Conservation (phyloP, 2,329 filamentous ascomycete species). For the Colletotrichum limetticola region DNA sequence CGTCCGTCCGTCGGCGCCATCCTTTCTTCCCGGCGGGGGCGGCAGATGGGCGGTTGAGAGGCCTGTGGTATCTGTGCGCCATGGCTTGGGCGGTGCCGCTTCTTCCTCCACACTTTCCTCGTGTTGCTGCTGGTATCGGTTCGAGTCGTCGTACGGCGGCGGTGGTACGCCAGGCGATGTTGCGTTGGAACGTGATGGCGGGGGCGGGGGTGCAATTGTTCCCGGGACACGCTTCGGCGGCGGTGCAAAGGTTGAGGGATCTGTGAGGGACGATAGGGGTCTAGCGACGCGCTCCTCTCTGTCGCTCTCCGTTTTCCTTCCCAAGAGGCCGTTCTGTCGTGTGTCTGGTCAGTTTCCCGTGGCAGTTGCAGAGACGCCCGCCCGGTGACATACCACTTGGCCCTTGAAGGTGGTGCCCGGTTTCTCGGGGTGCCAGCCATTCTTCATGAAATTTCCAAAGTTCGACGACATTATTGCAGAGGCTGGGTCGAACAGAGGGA, state of each 20-base stretch:
- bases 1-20: conserved; percentile 48
- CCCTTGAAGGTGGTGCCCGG: conserved; percentile 51
- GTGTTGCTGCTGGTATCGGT: conserved; percentile 31
- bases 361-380: background rate
- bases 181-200: conserved; percentile 43
- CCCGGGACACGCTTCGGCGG: conserved; percentile 73
- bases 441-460: conserved; percentile 60
- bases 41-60: conserved; percentile 76
- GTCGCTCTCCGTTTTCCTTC: conserved; percentile 50
- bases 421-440: conserved; percentile 65
- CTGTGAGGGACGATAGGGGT: conserved; percentile 77
- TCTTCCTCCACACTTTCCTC: conserved; percentile 49
- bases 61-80: conserved; percentile 76
- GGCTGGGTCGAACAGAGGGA: background rate
- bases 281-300: conserved; percentile 54
- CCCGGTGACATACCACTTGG: conserved; percentile 54
- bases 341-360: background rate
- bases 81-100: conserved; percentile 68
- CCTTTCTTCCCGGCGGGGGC: conserved; percentile 71
- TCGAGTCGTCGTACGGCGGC: conserved; percentile 33
- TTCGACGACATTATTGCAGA: conserved; percentile 51
- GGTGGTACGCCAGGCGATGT: conserved; percentile 47
- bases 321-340: conserved; percentile 58
- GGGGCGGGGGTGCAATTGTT: conserved; percentile 32
- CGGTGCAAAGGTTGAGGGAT: conserved; percentile 82